Evolutionary conservation across 495 filamentous ascomycete species (phyloP).

Genomic region (Penicillium simplicissimum): DNA sequence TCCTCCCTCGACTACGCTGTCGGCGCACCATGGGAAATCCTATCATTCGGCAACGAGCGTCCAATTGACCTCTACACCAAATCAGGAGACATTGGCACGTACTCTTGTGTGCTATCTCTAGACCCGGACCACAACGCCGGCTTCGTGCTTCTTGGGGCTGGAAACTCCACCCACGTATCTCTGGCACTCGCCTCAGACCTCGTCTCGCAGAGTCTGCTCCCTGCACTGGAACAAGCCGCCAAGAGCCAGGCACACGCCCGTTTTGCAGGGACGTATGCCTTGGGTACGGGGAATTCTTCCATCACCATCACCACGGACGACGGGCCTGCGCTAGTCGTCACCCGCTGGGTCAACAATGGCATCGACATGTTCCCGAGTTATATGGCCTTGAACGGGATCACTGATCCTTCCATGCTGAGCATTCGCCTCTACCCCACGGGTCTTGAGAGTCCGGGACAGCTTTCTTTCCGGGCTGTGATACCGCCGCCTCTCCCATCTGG

Average conservation of each 20-base stretch:
- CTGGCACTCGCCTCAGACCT: conserved; percentile 28
- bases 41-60: conserved; percentile 17
- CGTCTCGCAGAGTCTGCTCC: conserved; percentile 38
- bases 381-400: conserved; percentile 3
- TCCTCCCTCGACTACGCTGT: conserved; percentile 47
- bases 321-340: conserved; percentile 41
- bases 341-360: conserved; percentile 41
- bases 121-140: conserved; percentile 56
- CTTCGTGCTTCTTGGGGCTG: conserved; percentile 49
- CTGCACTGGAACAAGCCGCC: conserved; percentile 47
- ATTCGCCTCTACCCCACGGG: conserved; percentile 54
- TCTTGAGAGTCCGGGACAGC: conserved; percentile 20
- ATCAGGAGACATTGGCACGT: conserved; percentile 48
- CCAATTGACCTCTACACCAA: conserved; percentile 57
- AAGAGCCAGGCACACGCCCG: conserved; percentile 36
- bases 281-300: conserved; percentile 34
- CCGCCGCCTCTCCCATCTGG: conserved; percentile 25
- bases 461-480: conserved; percentile 50
- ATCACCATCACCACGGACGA: conserved; percentile 46
- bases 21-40: conserved; percentile 61
- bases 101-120: conserved; percentile 48
- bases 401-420: conserved; percentile 11
- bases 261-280: conserved; percentile 44
- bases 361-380: conserved; percentile 41
- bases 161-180: conserved; percentile 23